Percentiles rank a stretch among this genome's conserved stretches.
phyloP scores from a whole-genome alignment of 2,329 filamentous ascomycete genomes.

The Dichotomopilus funicola region DNA sequence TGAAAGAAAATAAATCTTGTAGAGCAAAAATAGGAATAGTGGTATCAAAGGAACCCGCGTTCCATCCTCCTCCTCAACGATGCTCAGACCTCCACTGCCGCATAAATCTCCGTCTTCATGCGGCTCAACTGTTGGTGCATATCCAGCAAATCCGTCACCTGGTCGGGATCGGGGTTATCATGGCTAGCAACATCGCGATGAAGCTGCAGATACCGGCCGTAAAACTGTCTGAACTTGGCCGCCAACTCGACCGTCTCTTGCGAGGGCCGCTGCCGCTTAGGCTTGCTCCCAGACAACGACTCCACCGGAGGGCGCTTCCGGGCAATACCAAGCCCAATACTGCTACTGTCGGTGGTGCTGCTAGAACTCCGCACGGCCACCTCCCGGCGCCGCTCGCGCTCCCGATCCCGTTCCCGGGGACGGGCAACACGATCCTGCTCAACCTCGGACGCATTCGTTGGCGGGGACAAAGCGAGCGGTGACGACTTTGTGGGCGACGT shows the following conservation, averaged over 20 bases:
- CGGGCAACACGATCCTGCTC: conserved; percentile 34
- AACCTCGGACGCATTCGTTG: conserved; percentile 58
- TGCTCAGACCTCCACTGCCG: conserved; percentile 32
- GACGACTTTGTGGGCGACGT: conserved; percentile 51
- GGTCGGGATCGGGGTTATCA: conserved; percentile 44
- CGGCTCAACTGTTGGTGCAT: conserved; percentile 48
- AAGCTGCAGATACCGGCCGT: conserved; percentile 50
- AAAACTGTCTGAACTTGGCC: conserved; percentile 48
- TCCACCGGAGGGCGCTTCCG: conserved; percentile 19
- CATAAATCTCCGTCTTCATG: conserved; percentile 56
- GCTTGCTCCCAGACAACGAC: conserved; percentile 27
- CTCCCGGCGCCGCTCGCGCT: conserved; percentile 20
- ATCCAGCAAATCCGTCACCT: conserved; percentile 44
- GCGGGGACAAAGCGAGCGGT: conserved; percentile 58
- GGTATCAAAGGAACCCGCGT: no score
- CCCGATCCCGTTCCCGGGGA: conserved; percentile 28
- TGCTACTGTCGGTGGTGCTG: conserved; percentile 22
- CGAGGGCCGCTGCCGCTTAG: conserved; percentile 38
- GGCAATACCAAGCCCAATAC: conserved; percentile 1
- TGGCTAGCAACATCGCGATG: conserved; percentile 48
- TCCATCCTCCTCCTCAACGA: not conserved
- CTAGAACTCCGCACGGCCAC: conserved; percentile 22
- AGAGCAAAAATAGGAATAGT: no score
- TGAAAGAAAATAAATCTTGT: no score
- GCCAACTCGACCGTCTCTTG: conserved; percentile 48